Evolutionary conservation across 306 rosid genomes (phyloP), one percentile per base, ranked within the genome.

Genomic region (Casuarina equisetifolia): DNA sequence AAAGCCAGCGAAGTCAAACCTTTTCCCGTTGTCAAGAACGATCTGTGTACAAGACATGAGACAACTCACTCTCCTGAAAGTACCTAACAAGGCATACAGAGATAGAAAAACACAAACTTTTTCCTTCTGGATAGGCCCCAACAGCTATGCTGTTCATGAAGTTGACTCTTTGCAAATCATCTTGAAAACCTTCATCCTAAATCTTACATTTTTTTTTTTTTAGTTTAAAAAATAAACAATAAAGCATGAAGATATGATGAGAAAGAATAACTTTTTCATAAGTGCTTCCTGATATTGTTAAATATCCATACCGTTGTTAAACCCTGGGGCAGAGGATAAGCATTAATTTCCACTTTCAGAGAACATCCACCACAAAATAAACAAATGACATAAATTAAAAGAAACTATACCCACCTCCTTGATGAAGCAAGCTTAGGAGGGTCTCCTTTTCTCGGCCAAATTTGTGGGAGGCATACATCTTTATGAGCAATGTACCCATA

Each of bases 381-480:
- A 57, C 6, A 11, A 5, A 35, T 62, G 44, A 40, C 4, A 50
- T 69, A 52, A 74, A 32, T 15, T n/a, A 39, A 39, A 74, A 32
- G 32, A 59, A 55, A 78, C 40, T 67, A 68, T 75, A 13, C 64
- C 4, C 76, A 93, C 97, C 97, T 93, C 9, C 83, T 82, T 38
- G 96, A 80, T 12, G 91, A 82, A 70, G 73, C 74, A 78, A 92
- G 89, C 45, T 85, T 83, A 11, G 86, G 88, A 70, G 86, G 87
- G 39, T 88, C 82, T 66, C 81, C 83, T 43, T 84, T 74, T 81
- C 94, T 86, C 2, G 97, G 96, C 90, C 96, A 93, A 73, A 93
- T 84, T 80, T 93, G 96, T 0, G 97, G 97, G 32, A 91, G 87
- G 69, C 85, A 83, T 15, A 90, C 84, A 88, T 91, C 97, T 85